Conservation (phyloP, 345 rosid species). For the Toxicodendron radicans region DNA sequence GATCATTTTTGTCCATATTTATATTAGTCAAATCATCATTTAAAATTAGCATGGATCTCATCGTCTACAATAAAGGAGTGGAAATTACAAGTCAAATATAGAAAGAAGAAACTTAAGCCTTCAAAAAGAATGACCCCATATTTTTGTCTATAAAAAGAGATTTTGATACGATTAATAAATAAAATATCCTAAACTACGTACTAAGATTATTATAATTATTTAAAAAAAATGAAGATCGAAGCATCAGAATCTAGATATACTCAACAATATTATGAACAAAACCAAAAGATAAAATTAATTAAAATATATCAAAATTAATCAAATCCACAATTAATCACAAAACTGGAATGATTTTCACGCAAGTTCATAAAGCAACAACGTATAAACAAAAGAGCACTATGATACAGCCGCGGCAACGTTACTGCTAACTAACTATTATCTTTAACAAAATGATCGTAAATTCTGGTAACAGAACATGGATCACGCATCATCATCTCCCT, state of each 20-base stretch:
- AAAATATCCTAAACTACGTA: neutral
- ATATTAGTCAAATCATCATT: neutral
- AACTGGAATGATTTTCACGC: neutral
- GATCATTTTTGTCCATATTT: conserved; percentile 8
- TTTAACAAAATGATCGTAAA: too few relatives aligned
- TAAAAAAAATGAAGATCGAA: neutral
- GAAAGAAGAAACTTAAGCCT: neutral
- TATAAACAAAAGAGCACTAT: too few relatives aligned
- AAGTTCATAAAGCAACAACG: neutral
- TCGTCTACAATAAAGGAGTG: neutral
- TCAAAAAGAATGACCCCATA: neutral
- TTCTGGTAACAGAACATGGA: too few relatives aligned
- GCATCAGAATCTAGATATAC: neutral
- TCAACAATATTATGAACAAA: neutral
- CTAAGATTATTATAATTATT: neutral
- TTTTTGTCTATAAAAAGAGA: conserved; percentile 1
- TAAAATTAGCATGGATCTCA: conserved; percentile 1
- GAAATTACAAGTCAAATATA: neutral
- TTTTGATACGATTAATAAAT: neutral
- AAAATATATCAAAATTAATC: neutral
- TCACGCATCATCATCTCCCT: too few relatives aligned
- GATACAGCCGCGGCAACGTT: too few relatives aligned
- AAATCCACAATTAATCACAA: neutral
- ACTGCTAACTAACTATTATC: too few relatives aligned
- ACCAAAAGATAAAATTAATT: neutral